These are phyloP conservation scores for Theileria luwenshuni DNA, from an alignment of 169 alveolate species.

Conservation along the genomic window DNA sequence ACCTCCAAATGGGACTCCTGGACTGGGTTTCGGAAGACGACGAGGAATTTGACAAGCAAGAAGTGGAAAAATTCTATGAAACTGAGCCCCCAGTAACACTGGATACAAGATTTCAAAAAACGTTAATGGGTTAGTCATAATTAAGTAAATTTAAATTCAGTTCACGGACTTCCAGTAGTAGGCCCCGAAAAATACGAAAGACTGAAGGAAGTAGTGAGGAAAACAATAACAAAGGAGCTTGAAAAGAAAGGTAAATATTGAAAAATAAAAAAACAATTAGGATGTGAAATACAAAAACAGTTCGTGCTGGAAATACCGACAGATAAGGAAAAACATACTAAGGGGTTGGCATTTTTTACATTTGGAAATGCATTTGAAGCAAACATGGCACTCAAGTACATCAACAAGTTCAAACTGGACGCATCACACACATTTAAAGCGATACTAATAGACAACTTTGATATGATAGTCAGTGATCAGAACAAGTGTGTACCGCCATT, in stretches of 20 bases:
- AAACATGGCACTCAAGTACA: slow-evolving; percentile 59
- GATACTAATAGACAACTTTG: slow-evolving; percentile 78
- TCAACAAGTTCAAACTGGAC: slow-evolving; percentile 71
- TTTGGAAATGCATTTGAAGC: slow-evolving; percentile 79
- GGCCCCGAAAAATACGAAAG: slow-evolving; percentile 72
- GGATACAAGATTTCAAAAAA: slow-evolving; percentile 60
- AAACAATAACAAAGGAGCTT: slow-evolving; percentile 64
- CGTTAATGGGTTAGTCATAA: slow-evolving; percentile 34
- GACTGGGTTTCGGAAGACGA: slow-evolving; percentile 79
- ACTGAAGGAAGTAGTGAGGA: slow-evolving; percentile 45
- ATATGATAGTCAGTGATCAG: slow-evolving; percentile 69
- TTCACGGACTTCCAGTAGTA: slow-evolving; percentile 73
- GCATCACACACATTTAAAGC: slow-evolving; percentile 75
- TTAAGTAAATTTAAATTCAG: slow-evolving; percentile 19
- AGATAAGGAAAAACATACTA: slow-evolving; percentile 67
- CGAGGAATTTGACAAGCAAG: slow-evolving; percentile 68
- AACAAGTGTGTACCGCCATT: slow-evolving; percentile 78
- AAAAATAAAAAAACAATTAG: slow-evolving; percentile 14
- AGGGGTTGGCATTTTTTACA: slow-evolving; percentile 81
- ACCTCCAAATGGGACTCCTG: slow-evolving; percentile 59
- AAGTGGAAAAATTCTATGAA: slow-evolving; percentile 54
- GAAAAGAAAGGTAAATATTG: slow-evolving; percentile 64
- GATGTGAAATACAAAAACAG: slow-evolving; percentile 59
- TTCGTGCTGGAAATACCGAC: slow-evolving; percentile 70
- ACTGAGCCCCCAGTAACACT: slow-evolving; percentile 71